Percentiles rank a stretch among this genome's conserved stretches.
Conservation (phyloP, 257 asterid genomes). For the Solanum piurae region DNA sequence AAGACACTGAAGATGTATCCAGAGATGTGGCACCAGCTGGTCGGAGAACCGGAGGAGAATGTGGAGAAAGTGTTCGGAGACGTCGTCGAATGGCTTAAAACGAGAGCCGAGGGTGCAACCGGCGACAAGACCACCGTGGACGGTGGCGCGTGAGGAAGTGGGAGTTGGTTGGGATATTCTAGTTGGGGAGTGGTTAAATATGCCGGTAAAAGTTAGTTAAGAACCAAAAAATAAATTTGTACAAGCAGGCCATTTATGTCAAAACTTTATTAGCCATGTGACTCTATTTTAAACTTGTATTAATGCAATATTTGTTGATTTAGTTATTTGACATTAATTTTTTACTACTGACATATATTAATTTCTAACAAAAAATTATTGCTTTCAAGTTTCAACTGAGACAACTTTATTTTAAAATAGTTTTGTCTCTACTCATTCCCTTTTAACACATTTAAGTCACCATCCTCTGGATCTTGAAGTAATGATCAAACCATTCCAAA, state of each 20-base stretch:
- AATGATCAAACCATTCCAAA: background rate
- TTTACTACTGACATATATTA: background rate
- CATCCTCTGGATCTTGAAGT: background rate
- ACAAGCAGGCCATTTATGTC: background rate
- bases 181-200: background rate
- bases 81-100: constrained; percentile 56
- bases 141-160: background rate
- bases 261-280: background rate
- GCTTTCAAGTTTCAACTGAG: background rate
- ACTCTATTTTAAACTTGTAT: background rate
- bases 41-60: constrained; percentile 69
- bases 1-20: constrained; percentile 67
- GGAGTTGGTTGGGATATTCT: background rate
- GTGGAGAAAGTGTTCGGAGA: constrained; percentile 81
- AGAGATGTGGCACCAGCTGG: constrained; percentile 86
- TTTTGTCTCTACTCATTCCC: background rate
- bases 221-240: background rate
- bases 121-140: background rate
- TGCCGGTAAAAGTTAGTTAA: background rate
- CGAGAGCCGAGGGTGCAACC: constrained; percentile 7
- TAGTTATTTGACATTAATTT: background rate
- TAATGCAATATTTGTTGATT: background rate
- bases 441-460: background rate
- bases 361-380: background rate
- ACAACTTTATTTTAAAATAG: background rate